These are phyloP conservation scores for Metschnikowia dekortorum DNA, from an alignment of 805 yeast genomes.

Conservation along the genomic window DNA sequence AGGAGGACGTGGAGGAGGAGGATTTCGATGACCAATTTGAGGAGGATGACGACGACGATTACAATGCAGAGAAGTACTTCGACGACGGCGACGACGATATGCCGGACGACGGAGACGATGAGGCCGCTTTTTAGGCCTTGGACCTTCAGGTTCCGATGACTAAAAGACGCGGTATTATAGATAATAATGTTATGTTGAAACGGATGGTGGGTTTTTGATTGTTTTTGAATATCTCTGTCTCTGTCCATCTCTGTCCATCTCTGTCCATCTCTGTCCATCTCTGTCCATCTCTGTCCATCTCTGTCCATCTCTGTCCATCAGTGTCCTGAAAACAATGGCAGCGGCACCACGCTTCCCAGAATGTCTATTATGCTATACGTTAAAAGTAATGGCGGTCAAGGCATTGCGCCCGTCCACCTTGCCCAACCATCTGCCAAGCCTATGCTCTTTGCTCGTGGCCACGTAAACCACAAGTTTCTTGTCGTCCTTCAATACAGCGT, in stretches of 20 bases:
- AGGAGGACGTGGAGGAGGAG: slow-evolving; percentile 34
- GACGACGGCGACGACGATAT: slow-evolving; percentile 68
- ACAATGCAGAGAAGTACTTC: slow-evolving; percentile 75
- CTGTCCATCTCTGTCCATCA: too few species aligned
- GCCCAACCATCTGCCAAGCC: slow-evolving; percentile 81
- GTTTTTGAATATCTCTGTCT: too few species aligned
- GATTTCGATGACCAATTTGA: slow-evolving; percentile 67
- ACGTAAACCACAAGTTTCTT: slow-evolving; percentile 52
- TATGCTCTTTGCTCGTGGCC: slow-evolving; percentile 77
- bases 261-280: too few species aligned
- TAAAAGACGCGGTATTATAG: too few species aligned
- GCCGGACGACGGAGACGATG: slow-evolving; percentile 60
- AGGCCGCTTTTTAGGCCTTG: slow-evolving; percentile 55
- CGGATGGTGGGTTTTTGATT: too few species aligned
- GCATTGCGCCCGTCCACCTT: slow-evolving; percentile 66
- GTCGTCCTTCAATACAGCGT: slow-evolving; percentile 46
- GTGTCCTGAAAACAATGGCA: too few species aligned
- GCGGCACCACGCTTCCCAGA: too few species aligned
- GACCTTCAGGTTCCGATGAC: too few species aligned
- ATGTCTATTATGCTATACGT: slow-evolving; percentile 17
- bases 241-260: too few species aligned
- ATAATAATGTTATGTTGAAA: too few species aligned
- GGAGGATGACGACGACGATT: slow-evolving; percentile 74
- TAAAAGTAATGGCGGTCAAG: slow-evolving; percentile 38
- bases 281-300: too few species aligned